phyloP scores from a whole-genome alignment of 305 asterid species.

The Solanum hybrid region DNA sequence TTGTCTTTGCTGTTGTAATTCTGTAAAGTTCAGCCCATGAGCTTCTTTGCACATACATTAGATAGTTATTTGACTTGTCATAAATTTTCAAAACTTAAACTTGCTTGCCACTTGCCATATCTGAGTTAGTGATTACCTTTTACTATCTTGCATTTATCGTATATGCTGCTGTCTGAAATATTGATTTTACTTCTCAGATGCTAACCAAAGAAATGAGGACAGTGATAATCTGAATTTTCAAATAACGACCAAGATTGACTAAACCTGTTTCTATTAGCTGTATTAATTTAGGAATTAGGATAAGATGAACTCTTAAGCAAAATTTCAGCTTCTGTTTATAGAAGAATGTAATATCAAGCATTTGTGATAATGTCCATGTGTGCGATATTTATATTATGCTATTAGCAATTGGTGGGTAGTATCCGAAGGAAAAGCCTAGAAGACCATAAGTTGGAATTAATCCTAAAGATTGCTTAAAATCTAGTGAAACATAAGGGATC shows the following conservation, averaged over 20 bases:
- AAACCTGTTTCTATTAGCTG: background rate
- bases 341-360: background rate
- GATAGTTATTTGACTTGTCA: constrained; percentile 28
- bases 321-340: background rate
- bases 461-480: background rate
- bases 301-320: background rate
- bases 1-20: constrained; percentile 39
- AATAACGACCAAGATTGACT: background rate
- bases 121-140: background rate
- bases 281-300: background rate
- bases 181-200: background rate
- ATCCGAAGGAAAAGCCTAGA: background rate
- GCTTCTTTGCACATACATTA: constrained; percentile 61
- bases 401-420: background rate
- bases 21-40: constrained; percentile 51
- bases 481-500: background rate
- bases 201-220: background rate
- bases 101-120: background rate
- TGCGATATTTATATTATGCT: background rate
- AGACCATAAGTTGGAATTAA: background rate
- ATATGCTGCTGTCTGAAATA: background rate
- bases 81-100: constrained; percentile 6
- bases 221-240: background rate
- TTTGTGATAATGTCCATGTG: background rate
- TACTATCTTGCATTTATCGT: background rate